Percentiles rank a stretch among this genome's conserved stretches.
These are phyloP conservation scores for Nakazawaea anatomiae DNA, from an alignment of 805 yeast species.

Conservation along the genomic window DNA sequence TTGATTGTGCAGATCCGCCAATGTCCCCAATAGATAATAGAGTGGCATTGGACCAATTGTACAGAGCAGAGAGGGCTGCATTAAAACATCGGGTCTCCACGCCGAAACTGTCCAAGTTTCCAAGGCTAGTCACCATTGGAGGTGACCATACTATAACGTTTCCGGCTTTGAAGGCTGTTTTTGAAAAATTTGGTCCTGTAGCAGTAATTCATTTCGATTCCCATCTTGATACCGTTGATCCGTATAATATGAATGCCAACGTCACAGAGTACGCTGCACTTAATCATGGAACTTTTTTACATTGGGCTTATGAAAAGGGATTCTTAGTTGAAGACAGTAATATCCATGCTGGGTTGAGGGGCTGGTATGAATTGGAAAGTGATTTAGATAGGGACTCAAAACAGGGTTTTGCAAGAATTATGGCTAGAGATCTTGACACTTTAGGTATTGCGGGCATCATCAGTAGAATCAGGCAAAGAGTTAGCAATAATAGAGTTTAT, in stretches of 20 bases:
- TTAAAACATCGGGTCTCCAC: conserved; percentile 27
- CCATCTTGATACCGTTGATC: conserved; percentile 43
- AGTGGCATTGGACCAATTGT: conserved; percentile 58
- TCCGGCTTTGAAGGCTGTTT: conserved; percentile 43
- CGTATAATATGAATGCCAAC: conserved; percentile 36
- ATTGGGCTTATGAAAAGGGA: conserved; percentile 39
- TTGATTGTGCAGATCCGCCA: conserved; percentile 68
- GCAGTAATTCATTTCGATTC: conserved; percentile 43
- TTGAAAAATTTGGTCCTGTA: conserved; percentile 37
- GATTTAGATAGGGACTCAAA: conserved; percentile 36
- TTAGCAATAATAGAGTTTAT: conserved; percentile 37
- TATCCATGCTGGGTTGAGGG: conserved; percentile 37
- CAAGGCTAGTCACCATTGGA: conserved; percentile 42
- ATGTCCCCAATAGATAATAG: conserved; percentile 63
- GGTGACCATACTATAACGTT: conserved; percentile 51
- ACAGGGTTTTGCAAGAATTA: conserved; percentile 43
- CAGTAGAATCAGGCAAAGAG: conserved; percentile 25
- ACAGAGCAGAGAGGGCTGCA: conserved; percentile 41
- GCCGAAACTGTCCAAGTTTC: conserved; percentile 18
- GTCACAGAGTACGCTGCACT: conserved; percentile 32
- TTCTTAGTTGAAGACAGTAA: conserved; percentile 21
- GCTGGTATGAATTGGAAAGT: conserved; percentile 31
- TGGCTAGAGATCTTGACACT: conserved; percentile 41
- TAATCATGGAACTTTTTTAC: conserved; percentile 41
- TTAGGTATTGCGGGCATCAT: conserved; percentile 34